Base-by-base conservation (phyloP, 805 yeast genomes). In the Groenewaldozyma salmanticensis region DNA sequence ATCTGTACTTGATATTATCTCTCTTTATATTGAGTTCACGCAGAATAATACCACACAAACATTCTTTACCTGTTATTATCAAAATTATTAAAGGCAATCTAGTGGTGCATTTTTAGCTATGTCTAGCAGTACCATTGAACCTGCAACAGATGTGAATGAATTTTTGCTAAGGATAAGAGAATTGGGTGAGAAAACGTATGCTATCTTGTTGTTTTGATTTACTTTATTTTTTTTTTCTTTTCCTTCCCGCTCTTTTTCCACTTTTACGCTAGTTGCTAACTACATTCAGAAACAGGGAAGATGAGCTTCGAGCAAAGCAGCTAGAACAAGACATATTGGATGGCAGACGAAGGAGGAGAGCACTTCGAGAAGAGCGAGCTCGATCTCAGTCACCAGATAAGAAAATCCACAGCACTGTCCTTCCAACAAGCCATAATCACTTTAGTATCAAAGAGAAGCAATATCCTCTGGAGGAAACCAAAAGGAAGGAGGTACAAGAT, bases 181-280 rank as follows among this genome's bases (percentile, higher is more conserved):
- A 40, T 45, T 56, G 13, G 60, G 53, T 6, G 58, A 53, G 43
- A 55, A 55, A 35, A 55, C 54, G 55, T 52, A 45, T 41, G 56
- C 49, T 7, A 16, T 15, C 17, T 31, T 16, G 21, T 22, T 38
- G 37, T 21, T 4, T n/a, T 4, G 33, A 37, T 31, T 15, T 15
- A 16, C 31, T 9, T 11, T 5, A 35, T 6, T 5, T 7, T 7
- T 17, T 32, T 7, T 32, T 32, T 17, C 11, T 32, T 32, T 32
- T 15, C 11, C n/a, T n/a, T 17, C 15, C 9, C n/a, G 6, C n/a
- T 15, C 19, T 15, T 17, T 17, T 32, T 32, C n/a, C 9, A 9
- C 11, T 32, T 32, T 32, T 32, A 7, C n/a, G 6, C 18, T 32
- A 15, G 7, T 32, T n/a, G 16, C 16, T n/a, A 32, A 7, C 6